Conservation (phyloP, 768 basidiomycete species). For the Ramaria rubella region DNA sequence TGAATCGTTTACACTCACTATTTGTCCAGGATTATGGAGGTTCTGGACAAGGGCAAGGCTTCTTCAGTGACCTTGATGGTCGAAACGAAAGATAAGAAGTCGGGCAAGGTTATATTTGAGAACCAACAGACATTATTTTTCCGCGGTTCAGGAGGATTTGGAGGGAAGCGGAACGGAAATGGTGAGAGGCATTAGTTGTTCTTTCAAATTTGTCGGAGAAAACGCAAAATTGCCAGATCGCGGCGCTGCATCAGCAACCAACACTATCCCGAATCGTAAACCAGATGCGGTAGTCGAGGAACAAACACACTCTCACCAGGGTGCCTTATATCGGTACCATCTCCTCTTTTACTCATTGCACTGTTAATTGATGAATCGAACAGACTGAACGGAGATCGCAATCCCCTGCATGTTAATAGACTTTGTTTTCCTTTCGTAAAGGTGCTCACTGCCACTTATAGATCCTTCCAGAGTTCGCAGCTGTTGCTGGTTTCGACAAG, state of each 20-base stretch:
- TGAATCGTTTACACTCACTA: background rate
- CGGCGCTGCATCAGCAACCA: slow-evolving; percentile 78
- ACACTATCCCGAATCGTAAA: slow-evolving; percentile 70
- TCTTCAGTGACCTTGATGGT: slow-evolving; percentile 78
- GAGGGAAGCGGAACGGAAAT: slow-evolving; percentile 77
- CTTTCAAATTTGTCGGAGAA: background rate
- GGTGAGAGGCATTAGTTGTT: slow-evolving; percentile 38
- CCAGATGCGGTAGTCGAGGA: slow-evolving; percentile 89
- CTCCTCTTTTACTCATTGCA: background rate
- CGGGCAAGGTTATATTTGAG: slow-evolving; percentile 81
- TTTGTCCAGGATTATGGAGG: slow-evolving; percentile 57
- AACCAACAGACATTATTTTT: slow-evolving; percentile 90
- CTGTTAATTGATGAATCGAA: slow-evolving; percentile 3
- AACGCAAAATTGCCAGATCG: slow-evolving; percentile 51
- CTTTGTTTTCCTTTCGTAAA: background rate
- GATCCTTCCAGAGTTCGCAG: slow-evolving; percentile 91
- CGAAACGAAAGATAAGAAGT: slow-evolving; percentile 71
- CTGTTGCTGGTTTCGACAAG: slow-evolving; percentile 89
- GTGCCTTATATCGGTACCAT: slow-evolving; percentile 80
- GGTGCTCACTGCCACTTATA: slow-evolving; percentile 22
- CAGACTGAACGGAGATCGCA: slow-evolving; percentile 86
- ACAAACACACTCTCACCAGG: slow-evolving; percentile 74
- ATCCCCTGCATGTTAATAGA: slow-evolving; percentile 75
- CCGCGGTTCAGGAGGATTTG: slow-evolving; percentile 93
- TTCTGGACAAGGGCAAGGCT: slow-evolving; percentile 88